A percentile compares a stretch with the other conserved stretches of the same genome.
Conservation (phyloP, 495 filamentous ascomycete genomes). For the Durotheca rogersii region DNA sequence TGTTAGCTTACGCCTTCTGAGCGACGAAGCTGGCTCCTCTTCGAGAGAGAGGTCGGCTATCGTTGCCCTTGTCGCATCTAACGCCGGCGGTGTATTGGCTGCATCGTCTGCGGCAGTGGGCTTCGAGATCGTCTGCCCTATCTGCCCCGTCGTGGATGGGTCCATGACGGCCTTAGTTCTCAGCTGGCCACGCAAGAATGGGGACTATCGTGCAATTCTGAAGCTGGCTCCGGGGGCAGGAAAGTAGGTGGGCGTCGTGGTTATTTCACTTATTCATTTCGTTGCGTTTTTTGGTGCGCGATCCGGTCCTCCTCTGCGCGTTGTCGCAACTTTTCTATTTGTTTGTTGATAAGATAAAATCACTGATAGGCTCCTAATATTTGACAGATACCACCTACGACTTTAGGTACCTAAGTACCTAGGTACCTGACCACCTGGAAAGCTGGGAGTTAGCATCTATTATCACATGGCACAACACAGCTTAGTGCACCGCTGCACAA, state of each 20-base stretch:
- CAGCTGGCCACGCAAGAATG: not conserved
- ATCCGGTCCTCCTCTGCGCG: not conserved
- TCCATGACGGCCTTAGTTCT: constrained; percentile 14
- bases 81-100: not conserved
- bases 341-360: constrained; percentile 34
- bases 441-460: too few relatives aligned
- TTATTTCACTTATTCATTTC: not conserved
- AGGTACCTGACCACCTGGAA: too few relatives aligned
- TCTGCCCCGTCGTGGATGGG: constrained; percentile 25
- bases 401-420: not conserved
- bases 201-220: not conserved
- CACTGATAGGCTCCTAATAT: constrained; percentile 19
- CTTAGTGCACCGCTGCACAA: too few relatives aligned
- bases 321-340: constrained; percentile 24
- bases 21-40: constrained; percentile 10
- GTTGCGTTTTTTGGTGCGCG: constrained; percentile 8
- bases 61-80: not conserved
- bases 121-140: too few relatives aligned
- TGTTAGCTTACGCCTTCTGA: constrained; percentile 18
- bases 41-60: constrained; percentile 2
- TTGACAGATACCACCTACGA: constrained; percentile 14
- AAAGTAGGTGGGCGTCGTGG: not conserved
- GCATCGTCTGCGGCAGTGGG: constrained; percentile 12
- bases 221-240: not conserved
- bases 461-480: too few relatives aligned